These are phyloP conservation scores for Erodium moschatum DNA, from an alignment of 441 rosid genomes.

Conservation along the genomic window DNA sequence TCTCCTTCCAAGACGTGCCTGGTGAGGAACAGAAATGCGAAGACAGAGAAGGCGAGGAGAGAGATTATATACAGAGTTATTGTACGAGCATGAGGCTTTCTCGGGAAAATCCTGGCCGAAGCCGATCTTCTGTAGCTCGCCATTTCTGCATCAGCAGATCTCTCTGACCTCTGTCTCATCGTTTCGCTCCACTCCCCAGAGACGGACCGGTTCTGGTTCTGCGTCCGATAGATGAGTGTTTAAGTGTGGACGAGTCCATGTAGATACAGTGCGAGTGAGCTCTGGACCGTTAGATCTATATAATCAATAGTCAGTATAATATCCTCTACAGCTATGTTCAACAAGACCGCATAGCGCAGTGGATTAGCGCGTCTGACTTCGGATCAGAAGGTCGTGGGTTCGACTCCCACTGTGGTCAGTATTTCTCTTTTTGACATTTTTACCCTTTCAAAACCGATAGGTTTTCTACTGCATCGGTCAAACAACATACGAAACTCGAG, in stretches of 20 bases:
- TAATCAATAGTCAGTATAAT: too few species aligned
- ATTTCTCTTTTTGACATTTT: neutral
- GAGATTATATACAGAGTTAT: constrained; percentile 39
- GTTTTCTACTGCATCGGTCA: too few species aligned
- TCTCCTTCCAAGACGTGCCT: constrained; percentile 39
- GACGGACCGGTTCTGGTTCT: neutral
- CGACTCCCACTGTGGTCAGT: constrained; percentile 32
- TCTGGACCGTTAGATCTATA: neutral
- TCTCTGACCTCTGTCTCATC: neutral
- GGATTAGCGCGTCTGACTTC: constrained; percentile 34
- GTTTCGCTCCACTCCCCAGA: neutral
- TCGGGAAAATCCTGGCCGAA: constrained; percentile 32
- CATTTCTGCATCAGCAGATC: constrained; percentile 30
- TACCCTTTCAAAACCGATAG: too few species aligned
- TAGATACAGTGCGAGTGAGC: neutral
- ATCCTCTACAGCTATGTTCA: neutral
- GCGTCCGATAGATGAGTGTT: neutral
- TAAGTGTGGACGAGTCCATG: neutral
- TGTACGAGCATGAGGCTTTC: constrained; percentile 27
- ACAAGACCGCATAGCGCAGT: constrained; percentile 27
- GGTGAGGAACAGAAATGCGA: constrained; percentile 37
- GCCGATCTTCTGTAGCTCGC: constrained; percentile 34
- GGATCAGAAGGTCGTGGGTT: constrained; percentile 33
- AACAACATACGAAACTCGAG: too few species aligned
- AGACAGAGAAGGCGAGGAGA: constrained; percentile 40